A percentile compares a stretch with the other conserved stretches of the same genome.
Conservation (phyloP, 306 rosid species). For the Pyrus pyrifolia region DNA sequence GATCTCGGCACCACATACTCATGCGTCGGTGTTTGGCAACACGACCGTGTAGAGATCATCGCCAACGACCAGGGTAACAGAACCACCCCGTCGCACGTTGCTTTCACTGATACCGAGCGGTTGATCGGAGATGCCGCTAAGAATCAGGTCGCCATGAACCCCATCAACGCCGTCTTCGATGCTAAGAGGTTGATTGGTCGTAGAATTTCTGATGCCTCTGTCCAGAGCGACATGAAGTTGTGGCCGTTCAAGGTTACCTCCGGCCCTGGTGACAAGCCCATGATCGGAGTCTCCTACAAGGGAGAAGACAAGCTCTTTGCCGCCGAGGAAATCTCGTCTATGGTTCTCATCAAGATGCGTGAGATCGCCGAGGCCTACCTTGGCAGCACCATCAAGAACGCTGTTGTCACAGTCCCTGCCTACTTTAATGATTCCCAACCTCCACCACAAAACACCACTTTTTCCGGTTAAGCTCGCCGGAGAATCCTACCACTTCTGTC, state of each 20-base stretch:
- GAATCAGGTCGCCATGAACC: slow-evolving; percentile 65
- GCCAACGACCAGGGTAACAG: slow-evolving; percentile 73
- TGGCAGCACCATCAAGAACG: slow-evolving; percentile 47
- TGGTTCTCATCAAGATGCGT: slow-evolving; percentile 68
- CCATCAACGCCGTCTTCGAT: slow-evolving; percentile 50
- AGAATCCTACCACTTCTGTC: not conserved
- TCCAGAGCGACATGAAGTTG: slow-evolving; percentile 59
- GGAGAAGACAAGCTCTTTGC: slow-evolving; percentile 65
- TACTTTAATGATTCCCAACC: slow-evolving; percentile 39
- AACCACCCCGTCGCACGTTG: slow-evolving; percentile 62
- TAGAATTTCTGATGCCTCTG: slow-evolving; percentile 17
- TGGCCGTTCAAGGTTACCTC: slow-evolving; percentile 59
- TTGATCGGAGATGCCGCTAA: slow-evolving; percentile 60
- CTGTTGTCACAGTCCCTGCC: slow-evolving; percentile 65
- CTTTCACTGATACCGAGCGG: slow-evolving; percentile 50
- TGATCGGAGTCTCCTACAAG: slow-evolving; percentile 51
- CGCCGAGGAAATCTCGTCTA: slow-evolving; percentile 59
- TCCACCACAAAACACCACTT: not conserved
- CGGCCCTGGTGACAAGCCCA: slow-evolving; percentile 63
- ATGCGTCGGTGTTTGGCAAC: slow-evolving; percentile 12
- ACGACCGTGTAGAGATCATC: slow-evolving; percentile 62
- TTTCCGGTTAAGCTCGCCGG: slow-evolving; percentile 25
- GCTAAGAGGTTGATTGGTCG: no score
- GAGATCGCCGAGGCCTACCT: slow-evolving; percentile 70
- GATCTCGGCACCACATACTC: no score